Evolutionary conservation across 202 grass and related monocot genomes (phyloP).

Genomic region (Saccharum hybrid): DNA sequence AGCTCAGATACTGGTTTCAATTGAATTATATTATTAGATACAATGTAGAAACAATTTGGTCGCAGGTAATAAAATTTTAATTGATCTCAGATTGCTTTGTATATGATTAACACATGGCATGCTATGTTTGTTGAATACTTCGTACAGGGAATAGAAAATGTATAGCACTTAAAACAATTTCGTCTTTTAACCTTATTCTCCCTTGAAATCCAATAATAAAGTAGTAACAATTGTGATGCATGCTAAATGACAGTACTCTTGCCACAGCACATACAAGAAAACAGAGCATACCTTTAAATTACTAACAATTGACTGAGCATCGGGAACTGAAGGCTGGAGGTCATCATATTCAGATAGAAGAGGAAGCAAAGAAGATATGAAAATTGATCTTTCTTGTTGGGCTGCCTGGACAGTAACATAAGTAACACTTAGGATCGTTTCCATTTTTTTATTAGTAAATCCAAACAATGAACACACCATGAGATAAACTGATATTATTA

Average conservation of each 20-base stretch:
- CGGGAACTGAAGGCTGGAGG: slow-evolving; percentile 62
- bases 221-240: neutral
- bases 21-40: slow-evolving; percentile 8
- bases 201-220: slow-evolving; percentile 15
- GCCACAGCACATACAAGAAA: slow-evolving; percentile 4
- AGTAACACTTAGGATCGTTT: slow-evolving; percentile 34
- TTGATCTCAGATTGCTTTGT: slow-evolving; percentile 25
- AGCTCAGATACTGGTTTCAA: slow-evolving; percentile 1
- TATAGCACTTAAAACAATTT: slow-evolving; percentile 8
- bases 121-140: slow-evolving; percentile 11
- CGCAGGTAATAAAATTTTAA: slow-evolving; percentile 12
- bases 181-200: slow-evolving; percentile 5
- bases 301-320: slow-evolving; percentile 88
- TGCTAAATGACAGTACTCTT: neutral
- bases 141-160: neutral
- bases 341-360: slow-evolving; percentile 89
- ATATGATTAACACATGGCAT: slow-evolving; percentile 16
- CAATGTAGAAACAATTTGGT: slow-evolving; percentile 27
- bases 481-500: slow-evolving; percentile 16
- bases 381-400: slow-evolving; percentile 87
- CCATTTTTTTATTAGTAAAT: slow-evolving; percentile 23
- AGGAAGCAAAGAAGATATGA: slow-evolving; percentile 86
- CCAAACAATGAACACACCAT: slow-evolving; percentile 12
- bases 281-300: slow-evolving; percentile 68
- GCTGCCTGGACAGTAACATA: slow-evolving; percentile 66